Evolutionary conservation across 2,329 filamentous ascomycete genomes (phyloP), one percentile per base, ranked within the genome.

Genomic region (Aspergillus texensis): DNA sequence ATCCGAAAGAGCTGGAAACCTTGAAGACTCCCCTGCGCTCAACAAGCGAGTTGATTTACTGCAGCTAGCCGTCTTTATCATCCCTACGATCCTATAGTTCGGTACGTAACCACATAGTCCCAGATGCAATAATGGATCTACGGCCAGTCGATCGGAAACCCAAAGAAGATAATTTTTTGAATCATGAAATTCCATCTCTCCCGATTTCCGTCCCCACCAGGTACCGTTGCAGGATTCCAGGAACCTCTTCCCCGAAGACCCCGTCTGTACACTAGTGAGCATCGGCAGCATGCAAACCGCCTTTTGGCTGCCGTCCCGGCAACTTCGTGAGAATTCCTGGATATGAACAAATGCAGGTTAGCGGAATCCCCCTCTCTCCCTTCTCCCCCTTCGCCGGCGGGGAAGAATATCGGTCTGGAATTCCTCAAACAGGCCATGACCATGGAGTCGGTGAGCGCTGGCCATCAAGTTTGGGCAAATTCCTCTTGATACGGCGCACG

Each of bases 191-290:
- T 50, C 46, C 46, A 30, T 50, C 24, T 14, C 14, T 60, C 52
- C 57, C 60, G 54, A 53, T 55, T 55, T 26, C 45, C 36, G n/a
- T 52, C 65, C 43, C 65, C 62, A 69, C 65, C 28, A 62, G 46
- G 61, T 69, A 67, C 67, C 66, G 66, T 70, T 71, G 67, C 67
- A 75, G 69, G 72, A 74, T 71, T 67, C 68, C 65, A 72, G 74
- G 70, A 74, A 70, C 68, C 41, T 66, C 69, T 75, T 75, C 74
- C 74, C 73, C 74, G 68, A 66, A 66, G 65, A 63, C 67, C 69
- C 70, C 62, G 69, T 66, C 67, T 66, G 67, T 68, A 69, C 68
- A 67, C 73, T 74, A 75, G 70, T 70, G 66, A 64, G 54, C 67
- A 65, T 69, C 70, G 58, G 66, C 65, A 70, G 67, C 61, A 65